Evolutionary conservation across 202 grass and related monocot genomes (phyloP), one percentile per base, ranked within the genome.

Genomic region (Brachypodium distachyon): DNA sequence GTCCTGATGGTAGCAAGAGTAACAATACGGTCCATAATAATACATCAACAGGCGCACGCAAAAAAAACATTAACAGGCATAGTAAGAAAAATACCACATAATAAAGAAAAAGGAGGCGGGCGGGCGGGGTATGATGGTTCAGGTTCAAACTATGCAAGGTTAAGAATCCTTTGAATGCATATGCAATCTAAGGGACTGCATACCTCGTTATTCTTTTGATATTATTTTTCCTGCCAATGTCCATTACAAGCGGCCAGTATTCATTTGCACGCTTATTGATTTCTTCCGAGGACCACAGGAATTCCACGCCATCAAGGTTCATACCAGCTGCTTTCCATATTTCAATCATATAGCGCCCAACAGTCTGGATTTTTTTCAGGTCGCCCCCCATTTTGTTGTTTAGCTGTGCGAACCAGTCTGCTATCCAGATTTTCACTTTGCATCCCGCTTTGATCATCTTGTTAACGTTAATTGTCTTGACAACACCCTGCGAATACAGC

Each of bases 341-440:
- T 18, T 91, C 81, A 77, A 91, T 81, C 28, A 87, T 74, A 71
- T 87, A 87, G 14, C 51, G 71, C 17, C 88, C 88, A 28, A 84
- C 67, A 8, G 70, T 87, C 55, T 54, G 54, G 23, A 90, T 87
- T 72, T 83, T 76, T 9, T 57, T 46, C 9, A 90, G 33, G 63
- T 90, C 79, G 10, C 83, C 88, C 3, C 79, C 88, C 79, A 90
- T 66, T 25, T 90, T 90, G 21, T 90, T 90, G 38, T 83, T 90
- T 5, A 87, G 68, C 61, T 73, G 57, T 3, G 88, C 88, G 73
- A 84, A 91, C 84, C 62, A 84, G 42, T 91, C 88, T 5, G 84
- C 84, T 23, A 91, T 77, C 88, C 76, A 91, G 22, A 87, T 87
- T 67, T 90, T 87, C 48, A 87, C 84, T 69, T 34, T 81, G 62